Evolutionary conservation across 2,329 filamentous ascomycete species (phyloP).

Genomic region (Hypoxylon sp.): DNA sequence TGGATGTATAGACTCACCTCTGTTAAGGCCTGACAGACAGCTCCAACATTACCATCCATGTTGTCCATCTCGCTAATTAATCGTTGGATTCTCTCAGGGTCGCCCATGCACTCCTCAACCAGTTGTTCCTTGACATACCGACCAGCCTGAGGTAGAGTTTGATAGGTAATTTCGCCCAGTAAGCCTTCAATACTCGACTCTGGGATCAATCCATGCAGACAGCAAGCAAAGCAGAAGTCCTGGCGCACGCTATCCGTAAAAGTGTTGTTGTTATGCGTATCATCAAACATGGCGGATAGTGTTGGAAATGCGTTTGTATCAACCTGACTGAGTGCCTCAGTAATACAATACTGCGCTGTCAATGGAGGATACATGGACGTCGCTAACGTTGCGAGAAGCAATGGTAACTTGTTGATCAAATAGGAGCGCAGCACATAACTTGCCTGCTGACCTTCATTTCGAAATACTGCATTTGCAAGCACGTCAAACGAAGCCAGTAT

Average conservation of each 20-base stretch:
- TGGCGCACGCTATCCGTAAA: constrained; percentile 73
- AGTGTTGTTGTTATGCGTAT: constrained; percentile 69
- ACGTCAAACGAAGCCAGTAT: constrained; percentile 92
- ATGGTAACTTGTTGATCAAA: constrained; percentile 77
- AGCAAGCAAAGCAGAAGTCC: constrained; percentile 92
- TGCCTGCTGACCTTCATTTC: constrained; percentile 67
- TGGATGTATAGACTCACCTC: constrained; percentile 66
- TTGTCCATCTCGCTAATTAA: constrained; percentile 87
- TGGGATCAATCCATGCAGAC: constrained; percentile 86
- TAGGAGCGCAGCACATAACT: constrained; percentile 88
- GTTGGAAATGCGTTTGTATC: constrained; percentile 83
- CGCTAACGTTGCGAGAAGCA: constrained; percentile 68
- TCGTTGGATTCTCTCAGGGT: constrained; percentile 81
- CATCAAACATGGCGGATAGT: constrained; percentile 71
- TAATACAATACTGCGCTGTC: constrained; percentile 78
- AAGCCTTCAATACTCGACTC: constrained; percentile 84
- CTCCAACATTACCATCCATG: constrained; percentile 92
- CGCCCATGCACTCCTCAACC: constrained; percentile 81
- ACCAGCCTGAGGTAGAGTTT: constrained; percentile 80
- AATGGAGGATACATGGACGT: constrained; percentile 81
- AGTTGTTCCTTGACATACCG: constrained; percentile 84
- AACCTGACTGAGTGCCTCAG: constrained; percentile 82
- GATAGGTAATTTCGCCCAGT: constrained; percentile 86
- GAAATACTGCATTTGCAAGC: constrained; percentile 87
- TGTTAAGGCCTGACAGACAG: constrained; percentile 82